These are phyloP conservation scores for Rhododendron molle DNA, from an alignment of 148 eudicot species.

Conservation along the genomic window DNA sequence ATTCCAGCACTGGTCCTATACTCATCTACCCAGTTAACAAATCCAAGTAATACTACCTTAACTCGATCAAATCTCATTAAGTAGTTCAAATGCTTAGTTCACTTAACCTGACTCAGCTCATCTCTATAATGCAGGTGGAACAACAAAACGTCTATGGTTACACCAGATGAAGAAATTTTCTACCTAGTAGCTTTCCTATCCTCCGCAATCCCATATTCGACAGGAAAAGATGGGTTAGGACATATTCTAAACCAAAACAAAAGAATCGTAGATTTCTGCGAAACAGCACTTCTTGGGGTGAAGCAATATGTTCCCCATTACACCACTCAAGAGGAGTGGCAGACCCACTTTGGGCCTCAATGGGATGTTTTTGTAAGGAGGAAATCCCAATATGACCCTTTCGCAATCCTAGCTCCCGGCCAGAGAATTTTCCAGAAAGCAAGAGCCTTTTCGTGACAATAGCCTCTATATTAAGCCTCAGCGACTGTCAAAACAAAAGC, in stretches of 20 bases:
- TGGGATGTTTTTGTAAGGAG: conserved; percentile 61
- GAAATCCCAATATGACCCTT: conserved; percentile 72
- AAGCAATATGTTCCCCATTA: conserved; percentile 86
- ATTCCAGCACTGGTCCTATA: conserved; percentile 77
- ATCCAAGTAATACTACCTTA: conserved; percentile 47
- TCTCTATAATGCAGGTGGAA: conserved; percentile 55
- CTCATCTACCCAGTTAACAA: conserved; percentile 85
- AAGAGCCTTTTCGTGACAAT: conserved; percentile 27
- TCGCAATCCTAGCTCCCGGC: conserved; percentile 79
- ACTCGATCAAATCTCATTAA: not conserved
- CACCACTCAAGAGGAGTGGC: conserved; percentile 63
- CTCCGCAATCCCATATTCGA: conserved; percentile 48
- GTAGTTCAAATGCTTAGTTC: not conserved
- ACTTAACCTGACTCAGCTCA: not conserved
- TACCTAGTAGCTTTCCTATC: conserved; percentile 65
- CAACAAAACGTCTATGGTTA: conserved; percentile 60
- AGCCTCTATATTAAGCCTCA: not conserved
- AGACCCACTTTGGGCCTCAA: conserved; percentile 60
- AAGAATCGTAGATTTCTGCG: conserved; percentile 54
- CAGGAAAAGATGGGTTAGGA: conserved; percentile 54
- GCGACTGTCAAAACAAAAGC: conserved; percentile 7
- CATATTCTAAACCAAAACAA: conserved; percentile 51
- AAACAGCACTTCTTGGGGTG: conserved; percentile 45
- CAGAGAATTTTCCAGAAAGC: conserved; percentile 69
- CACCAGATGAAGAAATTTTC: conserved; percentile 73